Percentiles rank a stretch among this genome's conserved stretches.
Conservation (phyloP, 768 basidiomycete genomes). For the Pisolithus tinctorius region DNA sequence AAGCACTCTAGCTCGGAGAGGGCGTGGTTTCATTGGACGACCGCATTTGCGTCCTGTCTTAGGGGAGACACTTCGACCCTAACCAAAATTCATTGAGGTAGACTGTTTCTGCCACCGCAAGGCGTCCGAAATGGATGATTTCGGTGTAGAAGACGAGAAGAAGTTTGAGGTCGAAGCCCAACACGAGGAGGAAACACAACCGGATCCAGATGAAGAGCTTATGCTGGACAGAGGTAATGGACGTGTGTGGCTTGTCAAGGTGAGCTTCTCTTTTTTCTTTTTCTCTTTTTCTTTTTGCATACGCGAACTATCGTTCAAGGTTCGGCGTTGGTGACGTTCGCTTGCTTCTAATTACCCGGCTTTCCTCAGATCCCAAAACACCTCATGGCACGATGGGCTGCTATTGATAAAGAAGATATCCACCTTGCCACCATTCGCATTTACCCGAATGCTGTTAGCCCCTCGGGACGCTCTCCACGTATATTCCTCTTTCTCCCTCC, state of each 20-base stretch:
- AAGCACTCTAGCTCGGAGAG: too few relatives aligned
- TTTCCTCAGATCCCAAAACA: conserved; percentile 70
- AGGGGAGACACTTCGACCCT: too few relatives aligned
- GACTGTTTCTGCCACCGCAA: background rate
- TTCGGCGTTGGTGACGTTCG: too few relatives aligned
- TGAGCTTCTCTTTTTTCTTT: conserved; percentile 25
- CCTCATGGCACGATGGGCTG: conserved; percentile 81
- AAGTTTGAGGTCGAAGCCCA: conserved; percentile 53
- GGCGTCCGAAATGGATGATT: conserved; percentile 26
- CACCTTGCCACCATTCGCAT: conserved; percentile 84
- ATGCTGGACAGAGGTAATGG: conserved; percentile 71
- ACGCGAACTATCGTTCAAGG: too few relatives aligned
- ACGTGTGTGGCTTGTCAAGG: conserved; percentile 83
- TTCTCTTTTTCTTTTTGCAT: background rate
- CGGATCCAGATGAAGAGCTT: conserved; percentile 78
- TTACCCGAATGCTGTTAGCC: conserved; percentile 45
- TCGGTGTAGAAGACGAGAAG: conserved; percentile 52
- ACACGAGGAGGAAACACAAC: conserved; percentile 56
- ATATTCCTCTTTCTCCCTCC: conserved; percentile 66
- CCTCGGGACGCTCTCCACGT: conserved; percentile 44
- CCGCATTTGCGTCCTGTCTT: too few relatives aligned
- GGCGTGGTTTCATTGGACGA: too few relatives aligned
- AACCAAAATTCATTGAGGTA: background rate
- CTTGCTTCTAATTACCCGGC: background rate
- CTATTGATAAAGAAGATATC: conserved; percentile 63